Evolutionary conservation across 352 stramenopile species (phyloP), one percentile per base, ranked within the genome.

Genomic region (Phytophthora ramorum): DNA sequence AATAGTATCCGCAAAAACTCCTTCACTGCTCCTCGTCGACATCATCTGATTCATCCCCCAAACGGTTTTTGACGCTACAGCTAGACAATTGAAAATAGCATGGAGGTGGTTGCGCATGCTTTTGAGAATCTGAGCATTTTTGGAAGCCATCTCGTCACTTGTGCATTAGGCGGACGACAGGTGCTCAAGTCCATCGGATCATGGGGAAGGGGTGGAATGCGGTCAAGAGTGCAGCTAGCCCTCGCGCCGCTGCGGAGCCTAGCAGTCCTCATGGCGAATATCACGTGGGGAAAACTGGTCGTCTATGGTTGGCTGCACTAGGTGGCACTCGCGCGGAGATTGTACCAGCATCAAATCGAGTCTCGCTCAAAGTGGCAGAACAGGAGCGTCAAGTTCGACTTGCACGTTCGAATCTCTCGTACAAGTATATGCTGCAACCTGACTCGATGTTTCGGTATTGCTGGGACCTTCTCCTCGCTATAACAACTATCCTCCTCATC

Each of bases 331-430:
- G 64, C 8, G 58, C 69, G 2, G 79, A 86, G 32, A 68, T 89
- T 14, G 74, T 89, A 3, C 79, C 79, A 8, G 77, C 79, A 12
- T 78, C 76, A 0, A 89, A 89, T 38, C 77, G 79, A 38, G 66
- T 89, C 4, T 89, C 79, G 4, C 68, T 89, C 28, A 80, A 79
- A 66, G 77, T 89, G 26, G 65, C 74, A 10, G 79, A 85, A 16
- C 76, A 86, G 9, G 79, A 89, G 58, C 69, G 75, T 13, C 67
- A 69, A 54, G 26, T 85, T 57, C 79, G 76, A 30, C 62, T 82
- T 6, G 64, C 68, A 19, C 60, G 68, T 1, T 63, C 66, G 14
- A 75, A 40, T 22, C 44, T 26, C 41, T 69, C 65, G 35, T 66
- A 82, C 61, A 83, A 78, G 49, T 86, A 83, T 56, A 83, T 85